A percentile compares a stretch with the other conserved stretches of the same genome.
phyloP scores from a whole-genome alignment of 1,284 basidiomycete species.

The Pseudozyma sp. region DNA sequence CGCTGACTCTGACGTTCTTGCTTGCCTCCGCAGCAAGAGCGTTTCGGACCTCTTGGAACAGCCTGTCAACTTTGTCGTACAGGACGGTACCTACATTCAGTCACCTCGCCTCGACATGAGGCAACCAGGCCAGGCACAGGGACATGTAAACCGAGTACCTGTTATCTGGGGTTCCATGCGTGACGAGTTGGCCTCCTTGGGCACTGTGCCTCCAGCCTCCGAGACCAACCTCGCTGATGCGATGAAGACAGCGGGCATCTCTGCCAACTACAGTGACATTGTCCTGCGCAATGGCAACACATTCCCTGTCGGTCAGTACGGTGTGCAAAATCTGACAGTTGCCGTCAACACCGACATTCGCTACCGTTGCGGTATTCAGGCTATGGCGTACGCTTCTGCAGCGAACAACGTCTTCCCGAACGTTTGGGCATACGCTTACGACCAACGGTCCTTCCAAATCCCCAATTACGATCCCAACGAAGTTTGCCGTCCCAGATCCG shows the following conservation, averaged over 20 bases:
- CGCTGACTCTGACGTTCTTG: conserved; percentile 32
- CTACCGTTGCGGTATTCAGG: conserved; percentile 43
- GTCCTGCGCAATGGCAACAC: conserved; percentile 33
- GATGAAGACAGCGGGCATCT: conserved; percentile 42
- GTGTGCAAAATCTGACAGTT: conserved; percentile 41
- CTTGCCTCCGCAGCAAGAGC: conserved; percentile 43
- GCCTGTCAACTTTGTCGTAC: conserved; percentile 13
- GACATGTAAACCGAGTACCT: conserved; percentile 51
- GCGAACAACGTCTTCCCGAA: conserved; percentile 45
- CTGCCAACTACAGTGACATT: conserved; percentile 32
- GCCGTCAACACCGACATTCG: conserved; percentile 43
- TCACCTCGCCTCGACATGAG: conserved; percentile 44
- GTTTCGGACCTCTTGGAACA: conserved; percentile 23
- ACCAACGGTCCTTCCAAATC: conserved; percentile 43
- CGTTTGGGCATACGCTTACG: conserved; percentile 38
- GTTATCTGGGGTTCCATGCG: conserved; percentile 53
- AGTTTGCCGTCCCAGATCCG: conserved; percentile 22
- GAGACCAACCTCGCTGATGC: conserved; percentile 39
- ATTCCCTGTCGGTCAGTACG: conserved; percentile 33
- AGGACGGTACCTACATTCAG: conserved; percentile 44
- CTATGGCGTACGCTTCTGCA: conserved; percentile 41
- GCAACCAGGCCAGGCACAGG: conserved; percentile 12
- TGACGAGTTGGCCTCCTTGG: conserved; percentile 55
- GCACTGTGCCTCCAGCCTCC: conserved; percentile 42
- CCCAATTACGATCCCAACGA: conserved; percentile 42